phyloP scores from a whole-genome alignment of 139 green algal species.

The Chlamydomonas sp. region DNA sequence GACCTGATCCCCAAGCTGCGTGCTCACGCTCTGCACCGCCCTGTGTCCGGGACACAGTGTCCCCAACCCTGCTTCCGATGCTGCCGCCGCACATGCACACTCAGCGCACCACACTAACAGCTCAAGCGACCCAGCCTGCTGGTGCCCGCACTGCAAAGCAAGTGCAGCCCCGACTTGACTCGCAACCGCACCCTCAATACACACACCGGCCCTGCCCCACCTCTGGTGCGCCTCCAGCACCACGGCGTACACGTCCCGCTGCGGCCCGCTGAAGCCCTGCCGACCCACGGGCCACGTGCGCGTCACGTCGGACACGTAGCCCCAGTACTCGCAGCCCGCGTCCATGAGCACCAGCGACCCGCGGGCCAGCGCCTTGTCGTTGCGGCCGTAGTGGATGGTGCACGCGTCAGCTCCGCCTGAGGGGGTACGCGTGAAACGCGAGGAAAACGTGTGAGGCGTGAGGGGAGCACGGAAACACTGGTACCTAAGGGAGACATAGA shows the following conservation, averaged over 20 bases:
- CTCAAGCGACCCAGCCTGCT: too few species aligned
- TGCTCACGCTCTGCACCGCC: too few species aligned
- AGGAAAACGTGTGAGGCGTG: too few species aligned
- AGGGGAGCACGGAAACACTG: too few species aligned
- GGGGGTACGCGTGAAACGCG: background rate
- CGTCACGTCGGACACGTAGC: constrained; percentile 90
- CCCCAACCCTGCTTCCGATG: too few species aligned
- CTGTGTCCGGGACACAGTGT: too few species aligned
- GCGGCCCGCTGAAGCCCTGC: constrained; percentile 56
- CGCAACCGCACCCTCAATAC: background rate
- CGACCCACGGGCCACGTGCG: constrained; percentile 86
- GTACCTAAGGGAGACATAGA: too few species aligned
- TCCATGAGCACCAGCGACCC: constrained; percentile 91
- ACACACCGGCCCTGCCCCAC: constrained; percentile 11
- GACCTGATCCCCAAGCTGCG: too few species aligned
- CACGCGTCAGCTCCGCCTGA: constrained; percentile 69
- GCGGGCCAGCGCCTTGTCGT: constrained; percentile 78
- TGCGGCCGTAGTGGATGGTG: constrained; percentile 91
- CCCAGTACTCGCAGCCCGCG: constrained; percentile 87
- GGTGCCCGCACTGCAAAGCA: too few species aligned
- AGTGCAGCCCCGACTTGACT: too few species aligned
- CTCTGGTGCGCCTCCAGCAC: constrained; percentile 69
- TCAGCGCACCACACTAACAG: too few species aligned
- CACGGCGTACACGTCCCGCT: constrained; percentile 81
- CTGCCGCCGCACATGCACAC: too few species aligned